These are phyloP conservation scores for Salvia splendens DNA, from an alignment of 257 asterid species.

Conservation along the genomic window DNA sequence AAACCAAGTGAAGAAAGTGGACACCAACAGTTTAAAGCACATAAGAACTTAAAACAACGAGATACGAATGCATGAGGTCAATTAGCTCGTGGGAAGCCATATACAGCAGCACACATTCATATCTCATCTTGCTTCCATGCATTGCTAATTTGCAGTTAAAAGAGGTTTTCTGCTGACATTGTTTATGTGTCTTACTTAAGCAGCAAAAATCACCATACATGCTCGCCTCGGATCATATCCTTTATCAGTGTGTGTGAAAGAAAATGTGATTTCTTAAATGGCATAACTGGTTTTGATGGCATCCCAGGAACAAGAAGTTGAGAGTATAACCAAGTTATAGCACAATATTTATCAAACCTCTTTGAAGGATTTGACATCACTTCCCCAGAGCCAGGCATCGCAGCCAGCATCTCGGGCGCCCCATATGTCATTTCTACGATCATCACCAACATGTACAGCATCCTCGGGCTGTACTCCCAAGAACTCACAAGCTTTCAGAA, in stretches of 20 bases:
- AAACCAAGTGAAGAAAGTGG: neutral
- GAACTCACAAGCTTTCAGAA: conserved; percentile 89
- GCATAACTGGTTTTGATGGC: neutral
- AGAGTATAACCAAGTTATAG: neutral
- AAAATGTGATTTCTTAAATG: neutral
- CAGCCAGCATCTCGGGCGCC: conserved; percentile 99
- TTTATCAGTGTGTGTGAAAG: neutral
- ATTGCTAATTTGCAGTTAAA: neutral
- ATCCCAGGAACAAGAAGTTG: conserved; percentile 4
- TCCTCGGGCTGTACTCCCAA: conserved; percentile 92
- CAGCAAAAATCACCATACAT: neutral
- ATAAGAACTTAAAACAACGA: neutral
- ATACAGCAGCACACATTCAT: neutral
- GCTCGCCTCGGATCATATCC: neutral
- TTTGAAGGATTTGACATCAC: conserved; percentile 84
- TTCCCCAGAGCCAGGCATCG: conserved; percentile 99
- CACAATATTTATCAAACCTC: conserved; percentile 53
- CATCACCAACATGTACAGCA: conserved; percentile 98
- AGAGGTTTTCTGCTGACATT: neutral
- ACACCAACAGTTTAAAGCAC: neutral
- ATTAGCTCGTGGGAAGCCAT: neutral
- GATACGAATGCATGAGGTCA: neutral
- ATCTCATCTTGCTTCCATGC: conserved; percentile 8
- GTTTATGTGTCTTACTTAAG: neutral
- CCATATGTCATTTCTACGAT: conserved; percentile 95